phyloP scores from a whole-genome alignment of 345 rosid species.

The Gossypium thurberi region DNA sequence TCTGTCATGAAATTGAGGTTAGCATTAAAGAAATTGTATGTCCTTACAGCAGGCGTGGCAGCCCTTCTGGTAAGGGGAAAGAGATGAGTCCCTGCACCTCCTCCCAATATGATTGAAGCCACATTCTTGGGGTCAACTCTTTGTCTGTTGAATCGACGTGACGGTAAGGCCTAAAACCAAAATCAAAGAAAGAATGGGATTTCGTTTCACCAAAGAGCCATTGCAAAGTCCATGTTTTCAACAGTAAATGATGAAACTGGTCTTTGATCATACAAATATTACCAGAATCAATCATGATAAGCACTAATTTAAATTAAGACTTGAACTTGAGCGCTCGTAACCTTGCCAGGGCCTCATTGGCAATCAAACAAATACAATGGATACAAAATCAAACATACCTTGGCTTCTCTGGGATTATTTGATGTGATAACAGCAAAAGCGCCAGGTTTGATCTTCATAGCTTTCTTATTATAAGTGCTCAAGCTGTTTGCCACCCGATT shows the following conservation, averaged over 20 bases:
- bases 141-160: slow-evolving; percentile 42
- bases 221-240: neutral
- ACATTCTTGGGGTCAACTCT: slow-evolving; percentile 80
- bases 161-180: slow-evolving; percentile 35
- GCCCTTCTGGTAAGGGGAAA: slow-evolving; percentile 88
- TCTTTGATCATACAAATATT: too few relatives aligned
- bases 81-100: slow-evolving; percentile 89
- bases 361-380: neutral
- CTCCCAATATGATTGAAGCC: slow-evolving; percentile 87
- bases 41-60: slow-evolving; percentile 90
- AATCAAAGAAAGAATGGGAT: neutral
- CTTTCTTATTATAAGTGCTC: slow-evolving; percentile 28
- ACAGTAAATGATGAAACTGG: neutral
- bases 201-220: too few relatives aligned
- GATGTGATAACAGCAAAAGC: slow-evolving; percentile 67
- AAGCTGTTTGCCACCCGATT: slow-evolving; percentile 29
- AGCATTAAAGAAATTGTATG: neutral
- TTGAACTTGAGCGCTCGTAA: too few relatives aligned
- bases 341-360: too few relatives aligned
- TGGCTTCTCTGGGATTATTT: slow-evolving; percentile 40
- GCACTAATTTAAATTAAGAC: too few relatives aligned
- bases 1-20: neutral
- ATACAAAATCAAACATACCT: slow-evolving; percentile 33
- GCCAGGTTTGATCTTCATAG: slow-evolving; percentile 38
- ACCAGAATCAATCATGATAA: too few relatives aligned